Percentiles rank a stretch among this genome's conserved stretches.
These are phyloP conservation scores for Hydnomerulius pinastri DNA, from an alignment of 768 basidiomycete species.

Conservation along the genomic window DNA sequence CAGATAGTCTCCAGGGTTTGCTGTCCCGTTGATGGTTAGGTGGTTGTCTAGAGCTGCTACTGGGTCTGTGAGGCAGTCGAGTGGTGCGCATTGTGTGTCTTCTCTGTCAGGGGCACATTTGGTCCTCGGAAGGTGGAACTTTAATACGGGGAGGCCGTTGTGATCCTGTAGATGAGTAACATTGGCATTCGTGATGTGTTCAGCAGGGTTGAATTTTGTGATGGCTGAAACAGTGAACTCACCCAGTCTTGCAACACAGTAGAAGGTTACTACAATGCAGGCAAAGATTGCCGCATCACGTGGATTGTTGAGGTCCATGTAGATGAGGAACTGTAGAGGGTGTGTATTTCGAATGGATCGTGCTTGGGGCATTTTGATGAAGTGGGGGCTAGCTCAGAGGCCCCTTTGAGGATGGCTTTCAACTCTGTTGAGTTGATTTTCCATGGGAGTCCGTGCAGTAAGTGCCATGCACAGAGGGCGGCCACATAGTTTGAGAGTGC, in stretches of 20 bases:
- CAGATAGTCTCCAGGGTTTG: constrained; percentile 1
- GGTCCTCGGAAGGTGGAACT: constrained; percentile 32
- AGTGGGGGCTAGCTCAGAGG: not conserved
- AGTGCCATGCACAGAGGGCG: constrained; percentile 26
- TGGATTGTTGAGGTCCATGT: constrained; percentile 28
- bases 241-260: constrained; percentile 31
- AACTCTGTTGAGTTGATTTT: constrained; percentile 7
- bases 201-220: constrained; percentile 26
- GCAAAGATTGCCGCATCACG: constrained; percentile 40
- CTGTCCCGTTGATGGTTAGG: constrained; percentile 11
- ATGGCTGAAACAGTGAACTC: constrained; percentile 41
- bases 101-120: constrained; percentile 23
- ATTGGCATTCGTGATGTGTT: constrained; percentile 30
- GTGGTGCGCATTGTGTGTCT: constrained; percentile 11
- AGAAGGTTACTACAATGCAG: constrained; percentile 34
- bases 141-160: constrained; percentile 23
- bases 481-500: constrained; percentile 7
- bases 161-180: constrained; percentile 26
- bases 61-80: constrained; percentile 12
- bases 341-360: not conserved
- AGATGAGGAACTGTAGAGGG: not conserved
- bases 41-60: constrained; percentile 9
- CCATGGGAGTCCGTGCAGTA: constrained; percentile 21
- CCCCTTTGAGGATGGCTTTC: constrained; percentile 13
- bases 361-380: not conserved